Conservation (phyloP, 495 filamentous ascomycete species). For the Aspergillus bridgeri region DNA sequence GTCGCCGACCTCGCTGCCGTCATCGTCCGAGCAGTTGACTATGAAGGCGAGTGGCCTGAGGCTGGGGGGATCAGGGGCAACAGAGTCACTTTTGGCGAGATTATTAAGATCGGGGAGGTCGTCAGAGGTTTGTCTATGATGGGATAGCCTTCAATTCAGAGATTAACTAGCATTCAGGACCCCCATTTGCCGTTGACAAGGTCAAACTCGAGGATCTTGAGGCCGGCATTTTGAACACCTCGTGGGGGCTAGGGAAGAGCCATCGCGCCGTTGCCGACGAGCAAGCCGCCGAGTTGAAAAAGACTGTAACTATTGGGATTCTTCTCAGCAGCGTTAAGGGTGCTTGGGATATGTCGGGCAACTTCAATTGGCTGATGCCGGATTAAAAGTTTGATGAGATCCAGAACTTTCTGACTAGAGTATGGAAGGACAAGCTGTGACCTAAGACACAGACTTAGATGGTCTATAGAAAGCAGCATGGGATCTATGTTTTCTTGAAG, state of each 20-base stretch:
- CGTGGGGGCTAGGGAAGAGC: slow-evolving; percentile 37
- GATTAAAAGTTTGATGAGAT: slow-evolving; percentile 47
- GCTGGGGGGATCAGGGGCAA: slow-evolving; percentile 52
- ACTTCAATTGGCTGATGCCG: slow-evolving; percentile 51
- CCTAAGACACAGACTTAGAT: too few species aligned
- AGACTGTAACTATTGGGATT: slow-evolving; percentile 35
- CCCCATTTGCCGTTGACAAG: slow-evolving; percentile 27
- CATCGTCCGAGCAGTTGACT: slow-evolving; percentile 50
- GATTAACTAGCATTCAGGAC: too few species aligned
- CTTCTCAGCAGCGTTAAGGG: slow-evolving; percentile 37
- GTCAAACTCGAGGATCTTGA: slow-evolving; percentile 22
- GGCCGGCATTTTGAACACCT: slow-evolving; percentile 10
- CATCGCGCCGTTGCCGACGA: slow-evolving; percentile 46
- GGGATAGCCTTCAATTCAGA: too few species aligned
- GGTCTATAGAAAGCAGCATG: too few species aligned
- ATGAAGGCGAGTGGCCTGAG: slow-evolving; percentile 53
- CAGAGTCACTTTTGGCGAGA: slow-evolving; percentile 33
- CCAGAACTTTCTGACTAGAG: slow-evolving; percentile 45
- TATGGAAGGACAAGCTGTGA: slow-evolving; percentile 43
- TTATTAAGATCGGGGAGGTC: slow-evolving; percentile 46
- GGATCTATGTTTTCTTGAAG: too few species aligned
- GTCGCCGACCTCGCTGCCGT: slow-evolving; percentile 44
- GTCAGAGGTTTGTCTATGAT: slow-evolving; percentile 45
- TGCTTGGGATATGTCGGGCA: slow-evolving; percentile 44
- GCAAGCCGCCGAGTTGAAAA: slow-evolving; percentile 28